These are phyloP conservation scores for Xanthoceras sorbifolium DNA, from an alignment of 345 rosid genomes.

Conservation along the genomic window DNA sequence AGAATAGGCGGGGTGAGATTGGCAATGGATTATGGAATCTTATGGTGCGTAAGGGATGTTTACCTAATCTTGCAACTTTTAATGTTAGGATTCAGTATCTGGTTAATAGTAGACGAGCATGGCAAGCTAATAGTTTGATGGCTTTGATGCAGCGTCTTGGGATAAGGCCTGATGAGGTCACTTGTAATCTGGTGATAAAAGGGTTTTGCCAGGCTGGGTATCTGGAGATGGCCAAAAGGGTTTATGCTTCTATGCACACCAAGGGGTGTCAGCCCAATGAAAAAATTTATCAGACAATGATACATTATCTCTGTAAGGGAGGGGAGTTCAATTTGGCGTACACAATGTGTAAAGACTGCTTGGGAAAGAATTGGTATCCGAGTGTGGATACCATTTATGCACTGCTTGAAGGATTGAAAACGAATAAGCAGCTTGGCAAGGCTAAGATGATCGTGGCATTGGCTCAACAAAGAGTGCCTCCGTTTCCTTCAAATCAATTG, in stretches of 20 bases:
- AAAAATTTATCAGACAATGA: slow-evolving; percentile 79
- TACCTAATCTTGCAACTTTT: slow-evolving; percentile 72
- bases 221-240: slow-evolving; percentile 77
- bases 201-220: slow-evolving; percentile 68
- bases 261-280: slow-evolving; percentile 54
- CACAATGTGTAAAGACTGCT: slow-evolving; percentile 71
- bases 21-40: slow-evolving; percentile 84
- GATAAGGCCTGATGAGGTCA: slow-evolving; percentile 60
- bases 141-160: slow-evolving; percentile 58
- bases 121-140: slow-evolving; percentile 72
- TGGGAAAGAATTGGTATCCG: slow-evolving; percentile 64
- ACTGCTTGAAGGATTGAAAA: slow-evolving; percentile 58
- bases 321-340: slow-evolving; percentile 61
- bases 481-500: slow-evolving; percentile 57
- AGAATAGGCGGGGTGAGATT: slow-evolving; percentile 45
- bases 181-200: slow-evolving; percentile 80
- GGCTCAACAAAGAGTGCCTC: slow-evolving; percentile 53
- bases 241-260: slow-evolving; percentile 60
- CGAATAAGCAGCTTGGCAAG: slow-evolving; percentile 45
- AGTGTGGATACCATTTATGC: slow-evolving; percentile 56
- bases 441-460: slow-evolving; percentile 53
- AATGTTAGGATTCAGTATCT: slow-evolving; percentile 75
- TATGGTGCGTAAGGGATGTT: slow-evolving; percentile 74
- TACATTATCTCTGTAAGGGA: slow-evolving; percentile 71
- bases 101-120: slow-evolving; percentile 57